Evolutionary conservation across 2,329 filamentous ascomycete genomes (phyloP).

Genomic region (Stachybotrys chlorohalonatus): DNA sequence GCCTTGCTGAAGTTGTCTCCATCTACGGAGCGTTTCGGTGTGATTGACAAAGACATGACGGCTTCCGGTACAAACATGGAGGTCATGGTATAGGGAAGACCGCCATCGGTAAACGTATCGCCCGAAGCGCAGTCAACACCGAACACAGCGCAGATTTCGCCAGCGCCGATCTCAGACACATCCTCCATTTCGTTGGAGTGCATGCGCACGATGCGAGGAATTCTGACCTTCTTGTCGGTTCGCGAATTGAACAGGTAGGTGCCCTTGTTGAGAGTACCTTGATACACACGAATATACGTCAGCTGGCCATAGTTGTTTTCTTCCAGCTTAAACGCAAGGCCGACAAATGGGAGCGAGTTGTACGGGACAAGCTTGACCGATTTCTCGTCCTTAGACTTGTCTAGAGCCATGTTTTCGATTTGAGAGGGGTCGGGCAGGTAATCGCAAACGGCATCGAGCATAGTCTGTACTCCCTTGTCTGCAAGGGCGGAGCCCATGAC

Average conservation of each 20-base stretch:
- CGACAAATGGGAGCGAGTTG: conserved; percentile 87
- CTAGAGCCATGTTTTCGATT: conserved; percentile 81
- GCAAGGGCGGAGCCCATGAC: conserved; percentile 94
- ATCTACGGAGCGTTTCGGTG: conserved; percentile 88
- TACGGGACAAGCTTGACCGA: conserved; percentile 85
- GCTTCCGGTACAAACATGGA: conserved; percentile 98
- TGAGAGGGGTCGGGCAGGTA: conserved; percentile 89
- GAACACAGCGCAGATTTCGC: conserved; percentile 97
- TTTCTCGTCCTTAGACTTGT: conserved; percentile 69
- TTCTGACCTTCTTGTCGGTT: conserved; percentile 90
- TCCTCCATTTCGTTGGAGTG: conserved; percentile 99
- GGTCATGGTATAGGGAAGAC: conserved; percentile 87
- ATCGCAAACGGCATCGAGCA: conserved; percentile 94
- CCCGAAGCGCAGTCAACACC: conserved; percentile 96
- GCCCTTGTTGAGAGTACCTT: conserved; percentile 82
- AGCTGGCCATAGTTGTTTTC: conserved; percentile 98
- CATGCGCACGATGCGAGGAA: conserved; percentile 97
- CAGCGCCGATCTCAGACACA: conserved; percentile 81
- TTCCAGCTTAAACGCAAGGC: conserved; percentile 96
- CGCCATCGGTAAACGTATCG: conserved; percentile 94
- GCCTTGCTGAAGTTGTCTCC: conserved; percentile 94
- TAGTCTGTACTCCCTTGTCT: conserved; percentile 90
- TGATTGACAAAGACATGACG: conserved; percentile 96
- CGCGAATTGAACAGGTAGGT: conserved; percentile 88
- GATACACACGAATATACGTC: conserved; percentile 97